Conservation (phyloP, 2,329 filamentous ascomycete genomes). For the Ceratocystis destructans region DNA sequence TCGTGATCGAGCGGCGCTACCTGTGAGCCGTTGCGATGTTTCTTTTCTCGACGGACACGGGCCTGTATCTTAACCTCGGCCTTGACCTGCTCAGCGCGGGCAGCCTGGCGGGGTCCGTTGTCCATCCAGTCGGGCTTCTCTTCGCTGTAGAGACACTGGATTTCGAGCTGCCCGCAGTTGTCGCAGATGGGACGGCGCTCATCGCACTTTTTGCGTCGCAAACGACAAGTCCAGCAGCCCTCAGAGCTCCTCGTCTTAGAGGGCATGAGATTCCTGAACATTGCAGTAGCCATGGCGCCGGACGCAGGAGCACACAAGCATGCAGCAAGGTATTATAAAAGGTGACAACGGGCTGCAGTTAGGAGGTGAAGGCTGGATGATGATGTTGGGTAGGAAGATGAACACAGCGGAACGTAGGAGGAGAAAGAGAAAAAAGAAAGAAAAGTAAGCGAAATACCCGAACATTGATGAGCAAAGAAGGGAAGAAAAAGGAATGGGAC, state of each 20-base stretch:
- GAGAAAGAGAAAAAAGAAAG: neutral
- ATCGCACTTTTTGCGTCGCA: conserved; percentile 49
- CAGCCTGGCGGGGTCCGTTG: conserved; percentile 34
- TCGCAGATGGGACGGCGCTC: conserved; percentile 39
- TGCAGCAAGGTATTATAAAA: neutral
- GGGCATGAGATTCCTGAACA: conserved; percentile 17
- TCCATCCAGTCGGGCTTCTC: conserved; percentile 47
- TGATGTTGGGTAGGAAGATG: neutral
- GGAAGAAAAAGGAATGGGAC: neutral
- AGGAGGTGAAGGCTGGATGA: neutral
- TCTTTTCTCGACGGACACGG: conserved; percentile 36
- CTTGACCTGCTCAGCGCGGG: conserved; percentile 41
- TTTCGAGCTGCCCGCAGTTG: conserved; percentile 38
- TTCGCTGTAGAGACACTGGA: conserved; percentile 40
- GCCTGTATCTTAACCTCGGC: conserved; percentile 43
- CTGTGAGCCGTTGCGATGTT: conserved; percentile 26
- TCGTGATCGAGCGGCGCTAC: neutral
- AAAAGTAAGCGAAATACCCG: neutral
- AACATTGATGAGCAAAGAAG: neutral
- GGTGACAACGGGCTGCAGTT: neutral
- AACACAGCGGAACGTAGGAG: neutral
- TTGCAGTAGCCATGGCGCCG: conserved; percentile 6
- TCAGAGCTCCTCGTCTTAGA: conserved; percentile 19
- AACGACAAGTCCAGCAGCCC: conserved; percentile 48
- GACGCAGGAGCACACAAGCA: neutral